phyloP scores from a whole-genome alignment of 208 protist genomes.

The Wallacemonas sp. region DNA sequence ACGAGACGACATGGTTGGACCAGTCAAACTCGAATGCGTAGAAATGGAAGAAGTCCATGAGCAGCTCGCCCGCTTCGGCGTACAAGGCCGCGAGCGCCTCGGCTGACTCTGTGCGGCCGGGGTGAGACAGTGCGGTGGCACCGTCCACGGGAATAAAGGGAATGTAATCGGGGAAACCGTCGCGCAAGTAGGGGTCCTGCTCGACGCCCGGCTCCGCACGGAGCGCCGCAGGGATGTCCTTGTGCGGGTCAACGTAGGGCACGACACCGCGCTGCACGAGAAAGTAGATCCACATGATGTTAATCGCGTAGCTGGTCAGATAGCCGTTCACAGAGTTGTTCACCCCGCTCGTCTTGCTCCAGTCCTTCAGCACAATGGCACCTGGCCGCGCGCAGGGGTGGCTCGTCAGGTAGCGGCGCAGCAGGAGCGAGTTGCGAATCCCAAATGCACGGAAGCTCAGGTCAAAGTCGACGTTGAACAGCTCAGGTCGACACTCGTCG shows the following conservation, averaged over 20 bases:
- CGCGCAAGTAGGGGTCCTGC: slow-evolving; percentile 24
- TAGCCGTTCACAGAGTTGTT: slow-evolving; percentile 91
- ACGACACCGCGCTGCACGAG: slow-evolving; percentile 77
- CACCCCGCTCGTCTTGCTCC: slow-evolving; percentile 86
- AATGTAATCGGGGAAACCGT: slow-evolving; percentile 27
- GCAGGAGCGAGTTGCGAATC: slow-evolving; percentile 85
- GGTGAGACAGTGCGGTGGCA: too few relatives aligned
- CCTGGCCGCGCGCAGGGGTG: slow-evolving; percentile 84
- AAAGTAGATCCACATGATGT: slow-evolving; percentile 93
- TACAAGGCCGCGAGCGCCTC: slow-evolving; percentile 33
- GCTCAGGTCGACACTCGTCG: slow-evolving; percentile 79
- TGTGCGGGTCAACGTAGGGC: slow-evolving; percentile 74
- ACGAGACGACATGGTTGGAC: slow-evolving; percentile 80
- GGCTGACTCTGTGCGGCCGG: slow-evolving; percentile 16
- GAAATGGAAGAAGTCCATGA: slow-evolving; percentile 90
- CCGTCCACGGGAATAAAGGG: slow-evolving; percentile 45
- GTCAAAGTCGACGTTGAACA: slow-evolving; percentile 90
- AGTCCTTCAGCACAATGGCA: slow-evolving; percentile 89
- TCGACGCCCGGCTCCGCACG: slow-evolving; percentile 21
- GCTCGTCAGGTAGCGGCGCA: slow-evolving; percentile 74
- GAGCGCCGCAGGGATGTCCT: slow-evolving; percentile 62
- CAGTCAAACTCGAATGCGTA: slow-evolving; percentile 91
- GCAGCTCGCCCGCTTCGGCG: slow-evolving; percentile 63
- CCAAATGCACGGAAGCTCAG: slow-evolving; percentile 88
- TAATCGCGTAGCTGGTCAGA: slow-evolving; percentile 89